Percentiles rank a stretch among this genome's conserved stretches.
These are phyloP conservation scores for Xerocomellus dryophilus DNA, from an alignment of 768 basidiomycete genomes.

Conservation along the genomic window DNA sequence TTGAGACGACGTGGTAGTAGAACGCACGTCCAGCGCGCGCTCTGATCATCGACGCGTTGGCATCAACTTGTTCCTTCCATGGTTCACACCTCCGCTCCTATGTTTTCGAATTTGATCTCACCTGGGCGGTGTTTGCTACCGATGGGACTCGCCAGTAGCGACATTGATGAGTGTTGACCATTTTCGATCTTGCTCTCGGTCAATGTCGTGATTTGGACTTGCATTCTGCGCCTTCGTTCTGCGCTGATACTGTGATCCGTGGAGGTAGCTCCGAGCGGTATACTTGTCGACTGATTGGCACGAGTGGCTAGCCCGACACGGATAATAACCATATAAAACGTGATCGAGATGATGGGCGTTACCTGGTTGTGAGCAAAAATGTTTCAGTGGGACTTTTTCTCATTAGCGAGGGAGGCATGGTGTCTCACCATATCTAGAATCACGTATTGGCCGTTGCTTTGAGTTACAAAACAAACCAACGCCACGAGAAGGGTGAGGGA, in stretches of 20 bases:
- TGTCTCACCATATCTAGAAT: conserved; percentile 10
- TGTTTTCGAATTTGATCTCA: not conserved
- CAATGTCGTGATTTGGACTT: not conserved
- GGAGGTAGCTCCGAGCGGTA: not conserved
- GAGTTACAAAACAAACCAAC: not conserved
- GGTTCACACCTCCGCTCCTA: not conserved
- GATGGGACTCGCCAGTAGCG: no score
- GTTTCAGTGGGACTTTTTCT: not conserved
- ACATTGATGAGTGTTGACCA: not conserved
- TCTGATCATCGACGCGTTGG: no score
- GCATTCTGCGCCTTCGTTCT: not conserved
- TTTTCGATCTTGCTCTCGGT: not conserved
- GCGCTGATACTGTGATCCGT: not conserved
- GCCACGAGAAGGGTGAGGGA: conserved; percentile 6
- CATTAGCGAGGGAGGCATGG: not conserved
- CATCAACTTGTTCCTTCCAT: not conserved
- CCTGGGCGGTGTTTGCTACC: not conserved
- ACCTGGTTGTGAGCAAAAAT: not conserved
- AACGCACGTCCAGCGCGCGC: no score
- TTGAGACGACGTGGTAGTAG: no score
- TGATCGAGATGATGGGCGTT: conserved; percentile 14
- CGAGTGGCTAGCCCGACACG: not conserved
- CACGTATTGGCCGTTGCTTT: conserved; percentile 8
- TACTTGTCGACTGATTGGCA: not conserved
- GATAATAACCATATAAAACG: conserved; percentile 14